Evolutionary conservation across 2,329 filamentous ascomycete genomes (phyloP).

Genomic region (Triangularia verruculosa): DNA sequence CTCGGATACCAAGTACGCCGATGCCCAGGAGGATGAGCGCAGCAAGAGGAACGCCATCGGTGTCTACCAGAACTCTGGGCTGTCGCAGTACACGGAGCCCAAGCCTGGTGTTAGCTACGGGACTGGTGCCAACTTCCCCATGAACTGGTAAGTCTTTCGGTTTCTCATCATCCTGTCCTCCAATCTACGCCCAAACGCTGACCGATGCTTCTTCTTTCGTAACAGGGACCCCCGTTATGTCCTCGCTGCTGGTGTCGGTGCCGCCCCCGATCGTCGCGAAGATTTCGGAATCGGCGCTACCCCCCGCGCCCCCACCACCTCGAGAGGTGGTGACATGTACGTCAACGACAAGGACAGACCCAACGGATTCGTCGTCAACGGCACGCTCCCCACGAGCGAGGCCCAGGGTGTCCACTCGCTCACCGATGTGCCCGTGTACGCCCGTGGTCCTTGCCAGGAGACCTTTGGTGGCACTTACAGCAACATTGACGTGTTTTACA

Average conservation of each 20-base stretch:
- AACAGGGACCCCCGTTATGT: constrained; percentile 68
- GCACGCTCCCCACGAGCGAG: constrained; percentile 63
- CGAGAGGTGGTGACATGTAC: constrained; percentile 57
- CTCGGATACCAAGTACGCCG: constrained; percentile 76
- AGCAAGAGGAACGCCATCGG: constrained; percentile 74
- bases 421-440: constrained; percentile 68
- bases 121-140: constrained; percentile 73
- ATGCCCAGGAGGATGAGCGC: constrained; percentile 62
- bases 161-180: neutral
- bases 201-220: neutral
- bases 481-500: constrained; percentile 72
- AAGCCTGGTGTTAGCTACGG: constrained; percentile 62
- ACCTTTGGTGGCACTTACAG: constrained; percentile 69
- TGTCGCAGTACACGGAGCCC: constrained; percentile 68
- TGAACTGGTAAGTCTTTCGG: constrained; percentile 64
- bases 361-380: constrained; percentile 70
- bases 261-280: constrained; percentile 73
- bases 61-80: constrained; percentile 68
- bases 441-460: constrained; percentile 70
- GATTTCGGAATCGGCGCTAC: constrained; percentile 69
- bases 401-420: constrained; percentile 71
- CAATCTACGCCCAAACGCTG: neutral
- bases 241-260: constrained; percentile 68
- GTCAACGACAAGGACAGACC: constrained; percentile 65
- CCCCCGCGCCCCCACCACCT: constrained; percentile 59